Percentiles rank a stretch among this genome's conserved stretches.
phyloP scores from a whole-genome alignment of 192 early-diverging fungal species.

The Radiomyces spectabilis region DNA sequence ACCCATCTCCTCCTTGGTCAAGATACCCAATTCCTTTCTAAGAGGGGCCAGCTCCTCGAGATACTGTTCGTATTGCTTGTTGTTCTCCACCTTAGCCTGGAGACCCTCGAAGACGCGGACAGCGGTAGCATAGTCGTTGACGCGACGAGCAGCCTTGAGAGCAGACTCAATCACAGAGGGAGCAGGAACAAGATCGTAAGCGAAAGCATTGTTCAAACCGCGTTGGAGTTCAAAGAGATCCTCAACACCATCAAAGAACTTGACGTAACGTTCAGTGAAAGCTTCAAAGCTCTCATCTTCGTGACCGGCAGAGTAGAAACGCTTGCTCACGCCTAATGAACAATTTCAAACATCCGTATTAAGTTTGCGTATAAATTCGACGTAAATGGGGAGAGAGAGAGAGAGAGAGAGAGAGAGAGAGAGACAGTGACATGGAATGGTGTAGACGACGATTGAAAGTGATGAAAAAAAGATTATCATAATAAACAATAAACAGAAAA shows the following conservation, averaged over 20 bases:
- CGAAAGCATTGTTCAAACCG: constrained; percentile 96
- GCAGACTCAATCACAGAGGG: constrained; percentile 83
- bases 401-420: neutral
- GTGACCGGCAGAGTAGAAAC: constrained; percentile 60
- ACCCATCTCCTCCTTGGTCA: constrained; percentile 87
- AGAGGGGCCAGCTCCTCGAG: constrained; percentile 81
- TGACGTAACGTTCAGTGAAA: constrained; percentile 70
- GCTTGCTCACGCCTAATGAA: constrained; percentile 37
- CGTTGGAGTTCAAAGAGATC: constrained; percentile 98
- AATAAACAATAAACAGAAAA: neutral
- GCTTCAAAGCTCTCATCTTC: constrained; percentile 71
- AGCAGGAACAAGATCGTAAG: constrained; percentile 92
- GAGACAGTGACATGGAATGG: neutral
- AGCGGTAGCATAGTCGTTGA: constrained; percentile 91
- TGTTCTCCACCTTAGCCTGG: constrained; percentile 82
- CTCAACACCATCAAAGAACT: constrained; percentile 78
- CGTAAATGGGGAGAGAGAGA: neutral
- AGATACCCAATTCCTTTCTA: constrained; percentile 80
- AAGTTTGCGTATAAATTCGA: too few relatives aligned
- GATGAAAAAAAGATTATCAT: neutral
- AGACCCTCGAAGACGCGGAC: constrained; percentile 93
- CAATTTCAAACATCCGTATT: too few relatives aligned
- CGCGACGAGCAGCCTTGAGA: constrained; percentile 82
- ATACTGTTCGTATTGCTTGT: constrained; percentile 86
- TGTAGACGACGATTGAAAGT: too few relatives aligned